phyloP scores from a whole-genome alignment of 305 asterid species.

The Stenogyne calaminthoides region DNA sequence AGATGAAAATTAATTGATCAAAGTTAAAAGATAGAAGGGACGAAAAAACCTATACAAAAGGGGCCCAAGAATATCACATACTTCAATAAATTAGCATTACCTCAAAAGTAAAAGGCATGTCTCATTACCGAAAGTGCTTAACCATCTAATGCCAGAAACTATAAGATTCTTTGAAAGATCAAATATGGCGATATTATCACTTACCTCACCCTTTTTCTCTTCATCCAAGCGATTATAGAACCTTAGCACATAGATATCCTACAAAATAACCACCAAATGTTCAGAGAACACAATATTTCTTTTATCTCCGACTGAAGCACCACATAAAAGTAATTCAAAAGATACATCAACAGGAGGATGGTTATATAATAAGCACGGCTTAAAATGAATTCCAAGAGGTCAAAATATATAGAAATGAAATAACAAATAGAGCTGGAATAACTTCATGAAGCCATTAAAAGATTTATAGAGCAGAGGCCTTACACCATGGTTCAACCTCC shows the following conservation, averaged over 20 bases:
- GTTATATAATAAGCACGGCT: not conserved
- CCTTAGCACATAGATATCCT: conserved; percentile 82
- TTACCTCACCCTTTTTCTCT: conserved; percentile 90
- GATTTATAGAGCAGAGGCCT: conserved; percentile 38
- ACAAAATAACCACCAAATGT: conserved; percentile 31
- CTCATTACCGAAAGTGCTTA: not conserved
- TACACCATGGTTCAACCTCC: conserved; percentile 76
- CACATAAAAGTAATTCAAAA: conserved; percentile 5
- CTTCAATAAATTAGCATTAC: not conserved
- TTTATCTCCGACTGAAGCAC: not conserved
- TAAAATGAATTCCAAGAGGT: conserved; percentile 3
- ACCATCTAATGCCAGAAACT: conserved; percentile 22
- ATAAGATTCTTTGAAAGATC: conserved; percentile 3
- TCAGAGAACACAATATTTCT: not conserved
- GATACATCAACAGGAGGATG: conserved; percentile 4
- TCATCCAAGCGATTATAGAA: conserved; percentile 93
- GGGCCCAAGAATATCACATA: not conserved
- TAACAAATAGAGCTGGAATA: not conserved
- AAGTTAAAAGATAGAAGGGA: not conserved
- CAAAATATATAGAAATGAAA: conserved; percentile 12
- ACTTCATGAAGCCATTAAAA: conserved; percentile 26
- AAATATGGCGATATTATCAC: conserved; percentile 35
- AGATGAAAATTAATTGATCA: no score
- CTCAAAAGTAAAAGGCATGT: not conserved
- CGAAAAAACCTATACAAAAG: not conserved